Conservation (phyloP, 768 basidiomycete genomes). For the Gymnopilus junonius region DNA sequence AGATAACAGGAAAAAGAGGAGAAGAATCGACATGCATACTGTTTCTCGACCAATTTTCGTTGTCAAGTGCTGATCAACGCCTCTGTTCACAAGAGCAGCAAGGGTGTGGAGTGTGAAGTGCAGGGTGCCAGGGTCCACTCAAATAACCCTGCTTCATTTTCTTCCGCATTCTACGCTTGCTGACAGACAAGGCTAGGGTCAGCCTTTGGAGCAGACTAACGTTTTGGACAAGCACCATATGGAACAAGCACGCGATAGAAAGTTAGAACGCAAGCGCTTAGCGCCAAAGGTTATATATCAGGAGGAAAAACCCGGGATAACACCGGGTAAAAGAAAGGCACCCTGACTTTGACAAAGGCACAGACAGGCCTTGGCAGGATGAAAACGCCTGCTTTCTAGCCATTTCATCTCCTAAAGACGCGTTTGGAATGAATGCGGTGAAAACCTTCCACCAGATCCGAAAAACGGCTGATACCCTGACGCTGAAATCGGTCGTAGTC, state of each 20-base stretch:
- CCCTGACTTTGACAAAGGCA: neutral
- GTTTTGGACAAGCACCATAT: neutral
- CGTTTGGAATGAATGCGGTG: too few species aligned
- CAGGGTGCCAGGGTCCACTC: neutral
- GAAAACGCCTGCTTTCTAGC: too few species aligned
- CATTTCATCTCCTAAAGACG: too few species aligned
- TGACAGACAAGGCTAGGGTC: neutral
- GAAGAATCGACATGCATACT: neutral
- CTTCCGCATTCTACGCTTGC: neutral
- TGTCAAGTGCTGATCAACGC: neutral
- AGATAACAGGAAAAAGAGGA: neutral
- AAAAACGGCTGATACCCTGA: too few species aligned
- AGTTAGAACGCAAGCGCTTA: neutral
- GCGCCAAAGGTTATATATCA: neutral
- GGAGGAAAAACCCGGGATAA: neutral
- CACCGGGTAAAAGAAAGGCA: neutral
- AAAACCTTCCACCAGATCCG: too few species aligned
- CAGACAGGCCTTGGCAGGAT: too few species aligned
- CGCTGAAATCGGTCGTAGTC: too few species aligned
- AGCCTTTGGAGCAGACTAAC: neutral
- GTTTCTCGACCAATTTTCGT: neutral
- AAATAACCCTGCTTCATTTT: neutral
- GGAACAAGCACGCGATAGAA: neutral
- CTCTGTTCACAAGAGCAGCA: neutral
- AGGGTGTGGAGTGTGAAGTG: neutral